A percentile compares a stretch with the other conserved stretches of the same genome.
Conservation (phyloP, 2,329 filamentous ascomycete species). For the Claviceps maximensis region DNA sequence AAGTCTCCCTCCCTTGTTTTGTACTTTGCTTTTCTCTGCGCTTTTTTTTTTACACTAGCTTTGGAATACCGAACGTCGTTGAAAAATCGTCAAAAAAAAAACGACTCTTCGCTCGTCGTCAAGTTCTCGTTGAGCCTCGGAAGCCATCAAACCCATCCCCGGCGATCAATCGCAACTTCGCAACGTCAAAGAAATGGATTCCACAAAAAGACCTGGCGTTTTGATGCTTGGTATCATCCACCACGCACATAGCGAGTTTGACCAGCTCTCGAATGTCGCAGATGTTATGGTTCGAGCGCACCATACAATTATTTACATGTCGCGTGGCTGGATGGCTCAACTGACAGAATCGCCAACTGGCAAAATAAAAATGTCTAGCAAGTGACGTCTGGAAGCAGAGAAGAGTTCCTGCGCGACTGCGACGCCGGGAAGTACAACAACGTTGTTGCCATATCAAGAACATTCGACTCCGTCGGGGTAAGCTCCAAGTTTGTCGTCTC, state of each 20-base stretch:
- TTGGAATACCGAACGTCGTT: too few species aligned
- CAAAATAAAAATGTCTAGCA: slow-evolving; percentile 2
- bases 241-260: slow-evolving; percentile 10
- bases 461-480: slow-evolving; percentile 21
- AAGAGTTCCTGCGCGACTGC: slow-evolving; percentile 30
- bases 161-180: background rate
- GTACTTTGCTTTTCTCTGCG: background rate
- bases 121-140: background rate
- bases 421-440: slow-evolving; percentile 42
- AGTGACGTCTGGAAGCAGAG: slow-evolving; percentile 8
- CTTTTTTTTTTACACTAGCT: background rate
- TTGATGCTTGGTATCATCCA: slow-evolving; percentile 10
- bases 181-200: background rate
- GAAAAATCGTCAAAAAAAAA: too few species aligned
- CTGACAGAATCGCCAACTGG: background rate
- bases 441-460: slow-evolving; percentile 46
- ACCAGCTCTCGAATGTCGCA: slow-evolving; percentile 8
- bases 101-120: background rate
- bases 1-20: background rate
- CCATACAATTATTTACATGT: background rate
- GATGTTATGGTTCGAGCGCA: slow-evolving; percentile 6
- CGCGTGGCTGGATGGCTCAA: background rate
- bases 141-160: too few species aligned
- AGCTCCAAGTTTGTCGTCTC: background rate
- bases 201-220: slow-evolving; percentile 5